Evolutionary conservation across 202 grass and related monocot species (phyloP).

Genomic region (Setaria italica): DNA sequence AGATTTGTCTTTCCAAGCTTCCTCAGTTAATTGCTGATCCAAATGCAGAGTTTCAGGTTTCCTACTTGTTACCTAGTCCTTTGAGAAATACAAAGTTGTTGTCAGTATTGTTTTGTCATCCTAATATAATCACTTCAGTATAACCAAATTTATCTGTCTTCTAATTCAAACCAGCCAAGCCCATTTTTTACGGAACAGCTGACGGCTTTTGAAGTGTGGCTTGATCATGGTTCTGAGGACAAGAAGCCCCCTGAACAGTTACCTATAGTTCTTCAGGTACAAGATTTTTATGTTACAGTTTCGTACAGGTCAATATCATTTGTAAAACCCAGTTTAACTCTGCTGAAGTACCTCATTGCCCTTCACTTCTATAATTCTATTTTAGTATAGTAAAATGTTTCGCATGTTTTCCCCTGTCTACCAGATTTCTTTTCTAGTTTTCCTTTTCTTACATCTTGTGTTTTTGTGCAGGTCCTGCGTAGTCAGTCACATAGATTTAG

Average conservation of each 20-base stretch:
- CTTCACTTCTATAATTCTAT: background rate
- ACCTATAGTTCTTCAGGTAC: slow-evolving; percentile 89
- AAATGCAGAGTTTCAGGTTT: slow-evolving; percentile 91
- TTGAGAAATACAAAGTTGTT: slow-evolving; percentile 27
- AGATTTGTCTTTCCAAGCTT: slow-evolving; percentile 98
- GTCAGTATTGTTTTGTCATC: background rate
- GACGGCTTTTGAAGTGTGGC: slow-evolving; percentile 97
- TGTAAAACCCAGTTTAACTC: slow-evolving; percentile 11
- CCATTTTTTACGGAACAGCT: slow-evolving; percentile 97
- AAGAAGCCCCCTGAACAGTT: slow-evolving; percentile 98
- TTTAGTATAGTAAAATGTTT: slow-evolving; percentile 20
- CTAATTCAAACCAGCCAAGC: slow-evolving; percentile 71
- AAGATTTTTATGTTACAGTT: background rate
- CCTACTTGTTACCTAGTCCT: slow-evolving; percentile 19
- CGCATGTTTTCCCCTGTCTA: background rate
- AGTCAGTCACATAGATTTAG: slow-evolving; percentile 97
- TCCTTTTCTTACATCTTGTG: slow-evolving; percentile 18
- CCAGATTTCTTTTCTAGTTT: slow-evolving; percentile 33
- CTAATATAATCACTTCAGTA: background rate
- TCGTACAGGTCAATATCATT: background rate
- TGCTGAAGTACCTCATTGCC: background rate
- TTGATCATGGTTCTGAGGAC: slow-evolving; percentile 91
- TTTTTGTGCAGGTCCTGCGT: slow-evolving; percentile 80
- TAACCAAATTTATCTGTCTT: slow-evolving; percentile 40
- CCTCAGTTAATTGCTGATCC: slow-evolving; percentile 79